Evolutionary conservation across 768 basidiomycete genomes (phyloP), one percentile per base, ranked within the genome.

Genomic region (Termitomyces sp.): DNA sequence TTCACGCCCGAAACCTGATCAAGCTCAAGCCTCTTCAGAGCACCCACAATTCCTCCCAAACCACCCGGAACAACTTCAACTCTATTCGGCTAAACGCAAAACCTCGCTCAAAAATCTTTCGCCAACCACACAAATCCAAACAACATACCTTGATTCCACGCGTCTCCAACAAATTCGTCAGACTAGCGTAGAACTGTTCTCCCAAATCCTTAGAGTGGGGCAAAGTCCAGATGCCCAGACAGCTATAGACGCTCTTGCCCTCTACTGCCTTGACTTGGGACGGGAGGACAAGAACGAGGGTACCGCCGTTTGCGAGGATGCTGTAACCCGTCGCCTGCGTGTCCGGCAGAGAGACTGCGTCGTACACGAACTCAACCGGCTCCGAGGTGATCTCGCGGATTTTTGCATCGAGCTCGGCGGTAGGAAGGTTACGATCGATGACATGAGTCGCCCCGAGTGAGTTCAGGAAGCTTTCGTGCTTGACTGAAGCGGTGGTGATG

Each of bases 1-100:
- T 81, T 81, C 15, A 57, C 62, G 5, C 72, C 78, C n/a, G 75
- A 77, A 30, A 78, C 67, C 52, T 73, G 53, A 9, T 72, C 68
- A 2, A 58, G 56, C 62, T 63, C 65, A 61, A 80, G 42, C 56
- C 63, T 64, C 44, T 71, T 65, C 28, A 80, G 59, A 2, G 73
- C 77, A 10, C 51, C 66, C 0, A 54, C 40, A 9, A 80, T 68
- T 9, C 71, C 77, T 8, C 61, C 54, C 1, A 80, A 65, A 2
- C 79, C 79, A 28, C 64, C 60, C 0, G 72, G 68, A 11, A 80
- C 62, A n/a, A 77, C 63, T 59, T 80, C 72, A 4, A 70, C 57
- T n/a, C 66, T 63, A 55, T 71, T 71, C 0, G 79, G 76, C 77
- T 74, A 43, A 5, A 43, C 11, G n/a, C 2, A 7, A 43, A 22